Evolutionary conservation across 208 protist genomes (phyloP).

Genomic region (Porcisia hertigi): DNA sequence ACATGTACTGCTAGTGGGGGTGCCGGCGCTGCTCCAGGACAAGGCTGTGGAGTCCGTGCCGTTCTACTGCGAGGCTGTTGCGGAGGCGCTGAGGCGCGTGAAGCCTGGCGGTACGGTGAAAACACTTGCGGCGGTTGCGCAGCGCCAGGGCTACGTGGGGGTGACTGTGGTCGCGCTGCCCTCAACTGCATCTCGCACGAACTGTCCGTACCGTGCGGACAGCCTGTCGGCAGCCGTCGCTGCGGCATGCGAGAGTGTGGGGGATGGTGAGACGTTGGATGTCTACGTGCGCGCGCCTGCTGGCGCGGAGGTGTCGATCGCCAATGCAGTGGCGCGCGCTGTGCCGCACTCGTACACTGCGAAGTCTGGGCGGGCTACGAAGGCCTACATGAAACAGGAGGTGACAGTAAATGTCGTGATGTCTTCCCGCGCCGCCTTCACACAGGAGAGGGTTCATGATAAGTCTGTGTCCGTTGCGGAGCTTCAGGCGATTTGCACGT

Average conservation of each 20-base stretch:
- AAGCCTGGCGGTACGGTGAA: slow-evolving; percentile 33
- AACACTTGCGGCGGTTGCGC: slow-evolving; percentile 27
- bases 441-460: slow-evolving; percentile 35
- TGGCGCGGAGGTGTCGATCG: slow-evolving; percentile 39
- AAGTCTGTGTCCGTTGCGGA: slow-evolving; percentile 28
- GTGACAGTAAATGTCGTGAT: slow-evolving; percentile 52
- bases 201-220: slow-evolving; percentile 73
- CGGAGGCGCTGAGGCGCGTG: slow-evolving; percentile 51
- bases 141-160: slow-evolving; percentile 25
- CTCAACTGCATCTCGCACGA: slow-evolving; percentile 53
- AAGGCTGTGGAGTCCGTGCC: slow-evolving; percentile 38
- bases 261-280: slow-evolving; percentile 40
- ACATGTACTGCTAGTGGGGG: slow-evolving; percentile 61
- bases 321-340: slow-evolving; percentile 55
- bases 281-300: slow-evolving; percentile 51
- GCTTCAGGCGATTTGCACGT: slow-evolving; percentile 55
- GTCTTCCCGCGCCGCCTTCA: slow-evolving; percentile 39
- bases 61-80: slow-evolving; percentile 59
- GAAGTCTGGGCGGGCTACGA: slow-evolving; percentile 36
- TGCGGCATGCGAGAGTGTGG: slow-evolving; percentile 26
- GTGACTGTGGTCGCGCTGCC: slow-evolving; percentile 58
- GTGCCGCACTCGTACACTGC: slow-evolving; percentile 52
- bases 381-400: slow-evolving; percentile 31
- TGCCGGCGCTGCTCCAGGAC: slow-evolving; percentile 44
- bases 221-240: slow-evolving; percentile 40